Evolutionary conservation across 495 filamentous ascomycete genomes (phyloP).

Genomic region (Lineolata rhizophorae): DNA sequence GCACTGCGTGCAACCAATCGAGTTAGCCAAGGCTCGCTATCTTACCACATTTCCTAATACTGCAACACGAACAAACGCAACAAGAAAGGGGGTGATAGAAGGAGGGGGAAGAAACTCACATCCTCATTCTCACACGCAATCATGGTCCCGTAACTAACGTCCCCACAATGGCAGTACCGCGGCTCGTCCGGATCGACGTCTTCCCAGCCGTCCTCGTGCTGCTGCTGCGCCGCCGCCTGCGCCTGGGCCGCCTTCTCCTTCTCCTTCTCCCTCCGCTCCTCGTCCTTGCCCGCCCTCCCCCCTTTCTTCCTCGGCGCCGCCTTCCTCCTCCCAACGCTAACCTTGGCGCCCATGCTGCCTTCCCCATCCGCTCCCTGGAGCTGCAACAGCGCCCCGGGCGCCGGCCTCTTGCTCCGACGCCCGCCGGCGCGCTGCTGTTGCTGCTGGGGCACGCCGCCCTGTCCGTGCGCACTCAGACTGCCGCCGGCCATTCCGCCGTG

Average conservation of each 20-base stretch:
- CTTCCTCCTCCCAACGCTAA: constrained; percentile 60
- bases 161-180: constrained; percentile 73
- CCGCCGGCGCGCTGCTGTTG: constrained; percentile 10
- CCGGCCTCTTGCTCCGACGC: constrained; percentile 40
- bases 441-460: constrained; percentile 13
- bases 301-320: constrained; percentile 40
- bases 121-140: constrained; percentile 81
- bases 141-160: constrained; percentile 88
- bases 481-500: background rate
- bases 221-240: background rate
- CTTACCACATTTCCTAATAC: too few relatives aligned
- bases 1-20: constrained; percentile 17
- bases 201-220: constrained; percentile 27
- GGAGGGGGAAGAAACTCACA: constrained; percentile 43
- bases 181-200: constrained; percentile 74
- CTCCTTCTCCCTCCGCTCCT: constrained; percentile 44
- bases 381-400: too few relatives aligned
- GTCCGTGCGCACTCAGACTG: constrained; percentile 4
- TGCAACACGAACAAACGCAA: too few relatives aligned
- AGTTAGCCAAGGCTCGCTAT: too few relatives aligned
- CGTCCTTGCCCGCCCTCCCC: background rate
- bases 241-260: constrained; percentile 36
- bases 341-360: too few relatives aligned
- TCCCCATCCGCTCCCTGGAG: too few relatives aligned
- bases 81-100: background rate